phyloP scores from a whole-genome alignment of 202 grass and related monocot species.

The Bolboschoenoplectus hybrid region DNA sequence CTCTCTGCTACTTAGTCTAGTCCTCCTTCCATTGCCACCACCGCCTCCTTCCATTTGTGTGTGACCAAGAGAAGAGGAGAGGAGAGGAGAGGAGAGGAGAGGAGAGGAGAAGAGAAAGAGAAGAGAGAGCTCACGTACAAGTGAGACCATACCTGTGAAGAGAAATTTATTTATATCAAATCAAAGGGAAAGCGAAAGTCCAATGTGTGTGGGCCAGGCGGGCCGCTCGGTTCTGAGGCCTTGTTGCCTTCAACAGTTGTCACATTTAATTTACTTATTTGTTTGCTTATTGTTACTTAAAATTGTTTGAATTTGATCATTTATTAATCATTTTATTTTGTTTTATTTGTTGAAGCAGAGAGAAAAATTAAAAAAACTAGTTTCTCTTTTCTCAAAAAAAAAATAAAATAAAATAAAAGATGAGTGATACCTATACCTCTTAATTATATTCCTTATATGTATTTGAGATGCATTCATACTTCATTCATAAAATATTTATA shows the following conservation, averaged over 20 bases:
- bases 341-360: not conserved
- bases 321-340: not conserved
- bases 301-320: not conserved
- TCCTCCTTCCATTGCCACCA: slow-evolving; percentile 44
- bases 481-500: too few species aligned
- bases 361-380: too few species aligned
- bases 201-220: slow-evolving; percentile 17
- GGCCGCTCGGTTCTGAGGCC: not conserved
- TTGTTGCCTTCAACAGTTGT: not conserved
- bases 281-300: not conserved
- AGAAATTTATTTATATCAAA: slow-evolving; percentile 37
- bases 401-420: too few species aligned
- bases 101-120: not conserved
- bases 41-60: slow-evolving; percentile 36
- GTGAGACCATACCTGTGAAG: slow-evolving; percentile 20
- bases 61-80: not conserved
- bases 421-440: too few species aligned
- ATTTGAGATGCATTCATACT: too few species aligned
- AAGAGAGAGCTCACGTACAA: slow-evolving; percentile 21
- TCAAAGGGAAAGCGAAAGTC: slow-evolving; percentile 24
- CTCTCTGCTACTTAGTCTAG: slow-evolving; percentile 43
- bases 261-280: slow-evolving; percentile 21
- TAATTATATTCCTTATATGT: too few species aligned
- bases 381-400: not conserved
- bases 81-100: not conserved